A percentile compares a stretch with the other conserved stretches of the same genome.
Evolutionary conservation across 2,329 filamentous ascomycete genomes (phyloP).

Genomic region (Dactylellina drechsleri): DNA sequence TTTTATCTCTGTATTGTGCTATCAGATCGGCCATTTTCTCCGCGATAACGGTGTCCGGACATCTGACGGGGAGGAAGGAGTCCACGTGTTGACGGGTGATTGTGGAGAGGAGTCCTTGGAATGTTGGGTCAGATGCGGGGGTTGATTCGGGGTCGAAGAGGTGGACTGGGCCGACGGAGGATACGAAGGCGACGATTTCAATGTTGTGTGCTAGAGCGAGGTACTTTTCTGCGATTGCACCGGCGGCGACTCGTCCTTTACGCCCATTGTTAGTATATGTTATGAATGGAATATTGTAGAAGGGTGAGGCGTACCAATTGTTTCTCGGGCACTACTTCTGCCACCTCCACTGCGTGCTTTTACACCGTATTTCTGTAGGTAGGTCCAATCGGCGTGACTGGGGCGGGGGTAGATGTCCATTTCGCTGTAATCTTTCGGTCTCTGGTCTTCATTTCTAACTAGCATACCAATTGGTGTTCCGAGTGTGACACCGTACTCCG

Average conservation of each 20-base stretch:
- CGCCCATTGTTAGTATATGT: conserved; percentile 3
- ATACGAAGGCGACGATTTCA: conserved; percentile 90
- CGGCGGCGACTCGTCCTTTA: conserved; percentile 83
- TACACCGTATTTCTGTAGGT: conserved; percentile 95
- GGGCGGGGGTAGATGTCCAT: conserved; percentile 93
- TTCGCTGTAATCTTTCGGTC: conserved; percentile 90
- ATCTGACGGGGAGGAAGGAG: conserved; percentile 83
- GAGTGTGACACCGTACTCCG: conserved; percentile 86
- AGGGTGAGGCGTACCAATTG: conserved; percentile 73
- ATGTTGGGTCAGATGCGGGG: conserved; percentile 78
- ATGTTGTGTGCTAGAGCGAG: conserved; percentile 80
- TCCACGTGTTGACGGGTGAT: conserved; percentile 83
- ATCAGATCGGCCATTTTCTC: conserved; percentile 82
- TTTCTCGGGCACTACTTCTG: conserved; percentile 90
- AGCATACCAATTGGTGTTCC: conserved; percentile 89
- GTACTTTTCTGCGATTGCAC: conserved; percentile 93
- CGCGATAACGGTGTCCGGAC: conserved; percentile 74
- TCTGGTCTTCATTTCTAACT: conserved; percentile 90
- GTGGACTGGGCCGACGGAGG: conserved; percentile 81
- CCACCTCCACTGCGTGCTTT: conserved; percentile 92
- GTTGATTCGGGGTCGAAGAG: conserved; percentile 73
- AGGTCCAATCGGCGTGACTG: conserved; percentile 95
- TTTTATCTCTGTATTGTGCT: conserved; percentile 76
- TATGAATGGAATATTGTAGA: conserved; percentile 1
- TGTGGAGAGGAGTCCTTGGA: conserved; percentile 76